Evolutionary conservation across 1,284 basidiomycete species (phyloP), one percentile per base, ranked within the genome.

Genomic region (Ustilago shanxiensis): DNA sequence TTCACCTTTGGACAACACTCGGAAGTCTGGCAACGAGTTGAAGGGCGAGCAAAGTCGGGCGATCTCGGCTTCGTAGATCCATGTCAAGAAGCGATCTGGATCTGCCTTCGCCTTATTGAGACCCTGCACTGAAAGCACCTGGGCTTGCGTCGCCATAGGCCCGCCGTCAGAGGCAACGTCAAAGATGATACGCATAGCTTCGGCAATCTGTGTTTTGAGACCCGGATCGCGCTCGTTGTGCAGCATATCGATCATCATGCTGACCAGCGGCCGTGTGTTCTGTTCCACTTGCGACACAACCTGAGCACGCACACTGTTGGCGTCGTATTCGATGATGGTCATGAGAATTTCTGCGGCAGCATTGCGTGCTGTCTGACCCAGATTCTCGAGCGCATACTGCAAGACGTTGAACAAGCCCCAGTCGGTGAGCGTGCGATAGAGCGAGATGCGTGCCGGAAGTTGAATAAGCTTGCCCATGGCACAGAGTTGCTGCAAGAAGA

Each of bases 381-480:
- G 88, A 88, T 65, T 95, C 24, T 76, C 63, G 28, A 88, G 75
- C 6, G 86, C 87, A 37, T 93, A 98, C 83, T 98, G 94, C 22
- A 96, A 90, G n/a, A 93, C 92, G 70, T 92, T 92, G 9, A 98
- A 88, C 52, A 98, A 89, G 0, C 95, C 96, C 14, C 92, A 91
- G 72, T 98, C 95, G 59, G 95, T 91, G 10, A 99, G 89, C 2
- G 91, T 90, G 57, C 95, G 92, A 87, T 97, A 98, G n/a, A 99
- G 90, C 5, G 90, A 88, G 84, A 97, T 89, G 35, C 97, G 92
- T 20, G 92, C 90, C 6, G 93, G 92, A 8, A 98, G 89, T 86
- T 98, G 96, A 14, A 98, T 92, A 83, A 95, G 95, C 89, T 98
- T 99, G 75, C 94, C 95, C 93, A 98, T 97, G 50, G 92, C 89